phyloP scores from a whole-genome alignment of 78 protist genomes.

The Goniomonas avonlea region DNA sequence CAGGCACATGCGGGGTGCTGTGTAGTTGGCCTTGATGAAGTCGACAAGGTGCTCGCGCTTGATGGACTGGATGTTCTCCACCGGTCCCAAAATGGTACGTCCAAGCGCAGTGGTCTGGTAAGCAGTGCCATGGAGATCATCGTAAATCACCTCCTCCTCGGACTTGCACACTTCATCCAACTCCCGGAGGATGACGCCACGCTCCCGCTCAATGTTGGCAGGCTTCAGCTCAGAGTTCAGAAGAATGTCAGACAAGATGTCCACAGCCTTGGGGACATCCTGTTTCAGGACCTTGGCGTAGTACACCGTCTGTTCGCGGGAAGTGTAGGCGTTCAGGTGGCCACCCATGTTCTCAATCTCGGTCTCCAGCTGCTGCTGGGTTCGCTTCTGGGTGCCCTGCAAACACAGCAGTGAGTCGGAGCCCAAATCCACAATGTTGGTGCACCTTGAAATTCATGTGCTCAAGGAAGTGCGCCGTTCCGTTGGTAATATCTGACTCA shows the following conservation, averaged over 20 bases:
- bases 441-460: conserved; percentile 84
- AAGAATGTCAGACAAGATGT: conserved; percentile 81
- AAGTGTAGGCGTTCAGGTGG: conserved; percentile 91
- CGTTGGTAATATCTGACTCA: conserved; percentile 87
- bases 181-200: conserved; percentile 78
- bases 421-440: neutral
- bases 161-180: conserved; percentile 46
- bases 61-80: conserved; percentile 65
- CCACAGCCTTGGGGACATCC: conserved; percentile 67
- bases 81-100: conserved; percentile 87
- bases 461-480: conserved; percentile 95
- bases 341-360: conserved; percentile 91
- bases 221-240: conserved; percentile 51
- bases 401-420: neutral
- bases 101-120: conserved; percentile 76
- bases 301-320: conserved; percentile 82
- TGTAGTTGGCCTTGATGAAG: conserved; percentile 59
- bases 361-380: conserved; percentile 59
- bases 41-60: conserved; percentile 50
- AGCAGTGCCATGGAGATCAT: conserved; percentile 70
- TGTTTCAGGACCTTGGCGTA: conserved; percentile 66
- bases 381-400: conserved; percentile 67
- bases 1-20: conserved; percentile 81
- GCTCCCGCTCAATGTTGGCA: conserved; percentile 66
- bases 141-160: conserved; percentile 54